phyloP scores from a whole-genome alignment of 805 yeast species.

The Naumovozyma dairenensis region DNA sequence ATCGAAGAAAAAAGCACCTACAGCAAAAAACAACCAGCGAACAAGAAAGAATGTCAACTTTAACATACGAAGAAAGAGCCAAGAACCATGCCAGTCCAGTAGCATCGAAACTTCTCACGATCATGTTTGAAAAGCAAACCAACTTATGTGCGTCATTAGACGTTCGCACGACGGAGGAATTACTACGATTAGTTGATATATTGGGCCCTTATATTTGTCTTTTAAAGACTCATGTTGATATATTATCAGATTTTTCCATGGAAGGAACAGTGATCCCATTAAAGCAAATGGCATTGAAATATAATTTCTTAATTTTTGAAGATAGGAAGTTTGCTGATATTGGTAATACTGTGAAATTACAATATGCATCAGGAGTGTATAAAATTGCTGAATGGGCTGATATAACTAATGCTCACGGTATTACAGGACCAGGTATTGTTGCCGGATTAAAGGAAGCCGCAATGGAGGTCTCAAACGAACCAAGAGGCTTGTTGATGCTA shows the following conservation, averaged over 20 bases:
- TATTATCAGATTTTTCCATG: conserved; percentile 77
- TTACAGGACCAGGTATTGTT: conserved; percentile 91
- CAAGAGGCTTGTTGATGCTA: conserved; percentile 86
- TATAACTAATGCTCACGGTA: conserved; percentile 95
- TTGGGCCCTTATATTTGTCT: conserved; percentile 89
- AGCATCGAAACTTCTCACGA: conserved; percentile 59
- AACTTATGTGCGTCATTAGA: conserved; percentile 94
- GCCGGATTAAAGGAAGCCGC: conserved; percentile 79
- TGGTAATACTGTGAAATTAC: conserved; percentile 93
- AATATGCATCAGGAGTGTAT: conserved; percentile 83
- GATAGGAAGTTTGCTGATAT: conserved; percentile 98
- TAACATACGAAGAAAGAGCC: conserved; percentile 62
- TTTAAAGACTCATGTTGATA: conserved; percentile 91
- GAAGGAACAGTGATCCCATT: conserved; percentile 74
- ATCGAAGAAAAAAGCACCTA: too few species aligned
- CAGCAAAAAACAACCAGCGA: too few species aligned
- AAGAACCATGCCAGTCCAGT: conserved; percentile 62
- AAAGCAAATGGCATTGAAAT: conserved; percentile 61
- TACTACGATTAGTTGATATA: conserved; percentile 59
- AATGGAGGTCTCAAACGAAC: conserved; percentile 53
- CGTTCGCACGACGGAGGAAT: conserved; percentile 69
- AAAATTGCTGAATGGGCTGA: conserved; percentile 92
- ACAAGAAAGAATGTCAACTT: conserved; percentile 26
- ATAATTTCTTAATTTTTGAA: conserved; percentile 86
- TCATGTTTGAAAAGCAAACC: conserved; percentile 73